Evolutionary conservation across 148 eudicot genomes (phyloP), one percentile per base, ranked within the genome.

Genomic region (Heliamphora exappendiculata): DNA sequence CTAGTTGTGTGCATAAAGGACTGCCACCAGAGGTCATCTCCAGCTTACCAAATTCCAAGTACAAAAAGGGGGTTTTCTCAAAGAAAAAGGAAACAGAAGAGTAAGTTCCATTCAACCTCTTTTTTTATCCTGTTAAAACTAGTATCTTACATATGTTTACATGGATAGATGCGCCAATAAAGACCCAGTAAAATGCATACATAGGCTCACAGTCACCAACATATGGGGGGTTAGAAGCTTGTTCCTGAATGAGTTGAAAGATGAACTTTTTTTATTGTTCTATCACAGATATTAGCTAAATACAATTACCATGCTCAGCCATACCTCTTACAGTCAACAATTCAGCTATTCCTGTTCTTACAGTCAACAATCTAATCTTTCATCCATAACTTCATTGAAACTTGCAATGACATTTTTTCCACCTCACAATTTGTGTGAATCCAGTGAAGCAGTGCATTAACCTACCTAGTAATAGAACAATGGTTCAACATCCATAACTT

Each of bases 1-100:
- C 84, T 4, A 82, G 98, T 28, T 63, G 69, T 34, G 94, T 87
- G 79, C 86, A 79, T 84, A 86, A 41, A 84, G 98, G 98, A 74
- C 78, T 93, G 28, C 73, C 96, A 6, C 82, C 81, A 73, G 80
- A 80, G 37, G 83, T 83, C 79, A 85, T 91, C 75, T 85, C 89
- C 67, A 88, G 87, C 66, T 80, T 93, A 80, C 96, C 94, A 36
- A 75, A 62, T 70, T 87, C 78, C 86, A 89, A 80, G 66, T 88
- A 82, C 84, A 91, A 83, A 85, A 60, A 75, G 29, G 85, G 91
- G 9, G 65, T 86, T 6, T 89, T 89, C 54, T 75, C 90, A 11
- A 88, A 82, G 88, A 86, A 81, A 76, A 78, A 75, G 63, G 79
- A 84, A 76, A 67, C 59, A 13, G 84, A 82, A 76, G 88, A 88